Evolutionary conservation across 768 basidiomycete genomes (phyloP), one percentile per base, ranked within the genome.

Genomic region (Dictyophora rubrovolvata): DNA sequence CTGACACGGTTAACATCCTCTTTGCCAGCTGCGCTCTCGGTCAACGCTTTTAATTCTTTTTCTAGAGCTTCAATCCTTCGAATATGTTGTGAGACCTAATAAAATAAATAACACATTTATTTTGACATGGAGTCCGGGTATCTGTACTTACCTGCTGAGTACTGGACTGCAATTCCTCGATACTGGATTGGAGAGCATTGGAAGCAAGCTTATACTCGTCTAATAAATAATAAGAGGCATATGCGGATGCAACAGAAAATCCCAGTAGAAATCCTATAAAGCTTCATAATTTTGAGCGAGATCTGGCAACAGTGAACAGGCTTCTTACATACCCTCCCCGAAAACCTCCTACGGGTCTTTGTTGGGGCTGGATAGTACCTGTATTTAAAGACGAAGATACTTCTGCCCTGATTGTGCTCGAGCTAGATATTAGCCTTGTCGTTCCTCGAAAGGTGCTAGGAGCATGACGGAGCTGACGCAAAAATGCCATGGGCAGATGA

Each of bases 171-270:
- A 96, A 73, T 65, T 93, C 89, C 64, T 90, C 86, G 16, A 95
- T 88, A 68, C 90, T 93, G 20, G 85, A 82, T 71, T 93, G 87
- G 53, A 96, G 72, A 28, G 89, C 81, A n/a, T 87, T 85, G 3
- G 91, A 92, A 33, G 93, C 92, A 48, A 79, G 75, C 71, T 91
- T 89, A 71, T 93, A 93, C 73, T 95, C 93, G 63, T 95, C 91
- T 51, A 94, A 73, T 18, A 96, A 77, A 69, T 89, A 83, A 69
- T 93, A 95, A 23, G 91, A 86, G 47, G 91, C 89, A 65, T 85
- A 81, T 0, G 88, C 85, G 0, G 92, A 90, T 1, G 92, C 91
- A 36, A 93, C 71, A 5, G 93, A 93, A 74, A 95, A 94, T 1
- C 92, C 93, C 64, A 93, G 83, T 36, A 96, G 70, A 68, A 93